Evolutionary conservation across 352 stramenopile species (phyloP).

Genomic region (Phytophthora syringae): DNA sequence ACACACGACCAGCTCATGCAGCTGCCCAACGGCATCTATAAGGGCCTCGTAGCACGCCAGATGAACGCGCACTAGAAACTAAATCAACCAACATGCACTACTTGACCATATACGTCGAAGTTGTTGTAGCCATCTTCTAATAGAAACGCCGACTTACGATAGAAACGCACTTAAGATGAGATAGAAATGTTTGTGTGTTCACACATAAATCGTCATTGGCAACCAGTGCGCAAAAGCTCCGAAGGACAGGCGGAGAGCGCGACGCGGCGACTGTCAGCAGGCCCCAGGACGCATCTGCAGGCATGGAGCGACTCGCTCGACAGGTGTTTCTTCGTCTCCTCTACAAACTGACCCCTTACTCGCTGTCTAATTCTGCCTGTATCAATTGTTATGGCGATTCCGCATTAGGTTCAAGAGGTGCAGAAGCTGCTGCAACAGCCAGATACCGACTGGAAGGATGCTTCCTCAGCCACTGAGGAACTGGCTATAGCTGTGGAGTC

Average conservation of each 20-base stretch:
- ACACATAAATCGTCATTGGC: too few species aligned
- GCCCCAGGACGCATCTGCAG: constrained; percentile 2
- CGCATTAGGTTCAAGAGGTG: constrained; percentile 45
- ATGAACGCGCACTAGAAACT: constrained; percentile 32
- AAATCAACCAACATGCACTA: not conserved
- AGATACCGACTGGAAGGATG: constrained; percentile 51
- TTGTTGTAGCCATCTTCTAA: constrained; percentile 21
- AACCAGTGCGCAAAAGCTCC: constrained; percentile 6
- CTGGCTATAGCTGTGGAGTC: constrained; percentile 56
- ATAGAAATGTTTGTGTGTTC: too few species aligned
- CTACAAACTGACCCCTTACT: constrained; percentile 14
- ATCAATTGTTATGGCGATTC: constrained; percentile 21
- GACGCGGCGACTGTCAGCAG: constrained; percentile 13
- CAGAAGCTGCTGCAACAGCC: constrained; percentile 38
- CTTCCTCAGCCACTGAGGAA: constrained; percentile 46
- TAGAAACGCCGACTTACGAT: too few species aligned
- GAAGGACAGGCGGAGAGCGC: constrained; percentile 15
- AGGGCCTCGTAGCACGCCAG: constrained; percentile 42
- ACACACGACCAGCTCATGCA: constrained; percentile 77
- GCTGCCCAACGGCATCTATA: constrained; percentile 57
- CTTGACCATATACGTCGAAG: constrained; percentile 14
- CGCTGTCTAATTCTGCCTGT: constrained; percentile 5
- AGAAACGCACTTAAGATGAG: too few species aligned
- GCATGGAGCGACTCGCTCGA: constrained; percentile 34
- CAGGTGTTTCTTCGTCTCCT: constrained; percentile 22